Evolutionary conservation across 768 basidiomycete species (phyloP), one percentile per base, ranked within the genome.

Genomic region (Hemileccinum impolitum): DNA sequence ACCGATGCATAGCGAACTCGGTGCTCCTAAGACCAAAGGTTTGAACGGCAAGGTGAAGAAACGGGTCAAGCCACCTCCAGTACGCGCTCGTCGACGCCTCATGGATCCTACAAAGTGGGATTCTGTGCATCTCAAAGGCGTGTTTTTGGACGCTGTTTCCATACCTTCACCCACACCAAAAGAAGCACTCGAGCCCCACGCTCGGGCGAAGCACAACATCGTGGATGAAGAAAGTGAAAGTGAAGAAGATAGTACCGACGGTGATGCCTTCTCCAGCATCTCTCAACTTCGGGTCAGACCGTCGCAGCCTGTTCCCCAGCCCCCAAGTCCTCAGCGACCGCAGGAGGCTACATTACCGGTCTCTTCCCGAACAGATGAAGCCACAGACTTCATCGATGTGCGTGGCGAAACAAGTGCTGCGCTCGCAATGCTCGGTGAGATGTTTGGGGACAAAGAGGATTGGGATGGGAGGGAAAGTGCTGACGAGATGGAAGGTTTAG

Each of bases 51-150:
- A 61, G 42, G 76, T 71, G 62, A 80, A 74, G 57, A 76, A 70
- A 48, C 72, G 72, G 48, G 49, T 63, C 38, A 76, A 76, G 47
- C 72, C 73, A n/a, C 79, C 81, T 0, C 79, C 77, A 32, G 63
- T 66, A 9, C 74, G 89, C 15, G 82, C 88, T 2, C 72, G 85
- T 51, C 69, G 78, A 50, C 72, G 74, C 50, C 81, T 75, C 39
- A 90, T 93, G 55, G 89, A 92, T 58, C 82, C 88, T 55, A 77
- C 79, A 14, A 75, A 76, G 43, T 91, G 81, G 74, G 85, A 81
- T 19, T 84, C 86, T 37, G 72, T 74, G 15, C 82, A 89, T 63
- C 57, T 90, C 57, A 86, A 79, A 49, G 90, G 87, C 3, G 66
- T 78, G 19, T 85, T 88, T 65, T 59, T 90, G 57, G 84, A 81